Conservation (phyloP, 169 alveolate species). For the Eimeria tenella region DNA sequence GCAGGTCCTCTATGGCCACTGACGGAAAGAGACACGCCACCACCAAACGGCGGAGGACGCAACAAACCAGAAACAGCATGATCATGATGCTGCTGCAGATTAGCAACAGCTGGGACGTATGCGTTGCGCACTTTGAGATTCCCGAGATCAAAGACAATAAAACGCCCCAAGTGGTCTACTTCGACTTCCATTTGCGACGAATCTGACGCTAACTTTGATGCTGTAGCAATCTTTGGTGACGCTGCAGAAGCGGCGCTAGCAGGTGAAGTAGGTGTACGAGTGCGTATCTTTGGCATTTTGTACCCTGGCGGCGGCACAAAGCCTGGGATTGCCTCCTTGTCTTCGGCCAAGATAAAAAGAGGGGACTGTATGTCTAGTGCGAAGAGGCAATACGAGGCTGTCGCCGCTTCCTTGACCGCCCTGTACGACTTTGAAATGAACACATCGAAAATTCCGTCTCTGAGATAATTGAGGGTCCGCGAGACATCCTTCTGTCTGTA, state of each 20-base stretch:
- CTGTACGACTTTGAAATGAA: conserved; percentile 88
- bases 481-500: conserved; percentile 87
- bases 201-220: neutral
- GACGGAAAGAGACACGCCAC: neutral
- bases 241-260: neutral
- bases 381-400: conserved; percentile 82
- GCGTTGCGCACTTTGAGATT: conserved; percentile 83
- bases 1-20: neutral
- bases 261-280: neutral
- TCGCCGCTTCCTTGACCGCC: conserved; percentile 90
- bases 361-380: conserved; percentile 84
- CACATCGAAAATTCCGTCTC: conserved; percentile 90
- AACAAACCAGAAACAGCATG: conserved; percentile 29
- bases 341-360: conserved; percentile 83
- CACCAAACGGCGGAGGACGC: conserved; percentile 17
- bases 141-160: conserved; percentile 84
- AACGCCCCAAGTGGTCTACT: conserved; percentile 82
- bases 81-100: neutral
- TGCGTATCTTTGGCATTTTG: conserved; percentile 23
- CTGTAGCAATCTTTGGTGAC: neutral
- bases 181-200: conserved; percentile 78
- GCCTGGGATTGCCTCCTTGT: conserved; percentile 82
- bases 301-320: conserved; percentile 50
- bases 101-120: conserved; percentile 66
- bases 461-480: conserved; percentile 87